Conservation (phyloP, 2,329 filamentous ascomycete genomes). For the Aureobasidium sp. region DNA sequence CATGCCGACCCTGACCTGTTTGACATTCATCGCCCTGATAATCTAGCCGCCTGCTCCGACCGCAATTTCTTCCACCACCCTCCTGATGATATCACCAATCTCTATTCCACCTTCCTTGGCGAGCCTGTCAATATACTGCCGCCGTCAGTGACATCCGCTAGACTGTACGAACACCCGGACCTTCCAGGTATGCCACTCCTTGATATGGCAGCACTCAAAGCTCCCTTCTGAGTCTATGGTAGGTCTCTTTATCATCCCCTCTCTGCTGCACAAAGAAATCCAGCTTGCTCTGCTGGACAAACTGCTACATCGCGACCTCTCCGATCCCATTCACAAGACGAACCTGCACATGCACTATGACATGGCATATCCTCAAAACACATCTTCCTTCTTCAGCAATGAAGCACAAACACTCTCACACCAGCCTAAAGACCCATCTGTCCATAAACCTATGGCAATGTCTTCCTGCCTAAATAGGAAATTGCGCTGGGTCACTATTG, state of each 20-base stretch:
- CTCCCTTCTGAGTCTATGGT: slow-evolving; percentile 15
- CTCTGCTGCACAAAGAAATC: slow-evolving; percentile 58
- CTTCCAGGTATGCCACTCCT: slow-evolving; percentile 54
- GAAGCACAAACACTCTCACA: slow-evolving; percentile 23
- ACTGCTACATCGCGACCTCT: slow-evolving; percentile 70
- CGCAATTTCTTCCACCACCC: slow-evolving; percentile 16
- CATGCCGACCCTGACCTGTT: slow-evolving; percentile 45
- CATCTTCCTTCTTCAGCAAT: slow-evolving; percentile 49
- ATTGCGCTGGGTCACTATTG: slow-evolving; percentile 88
- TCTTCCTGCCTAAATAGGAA: slow-evolving; percentile 66
- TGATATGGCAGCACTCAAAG: background rate
- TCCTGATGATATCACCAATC: slow-evolving; percentile 37
- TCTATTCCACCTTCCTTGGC: slow-evolving; percentile 21
- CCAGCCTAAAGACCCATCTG: slow-evolving; percentile 56
- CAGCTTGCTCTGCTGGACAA: slow-evolving; percentile 64
- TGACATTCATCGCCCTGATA: slow-evolving; percentile 24
- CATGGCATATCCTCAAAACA: slow-evolving; percentile 50
- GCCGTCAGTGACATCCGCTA: background rate
- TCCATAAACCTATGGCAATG: slow-evolving; percentile 68
- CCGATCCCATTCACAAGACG: slow-evolving; percentile 65
- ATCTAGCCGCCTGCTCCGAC: slow-evolving; percentile 20
- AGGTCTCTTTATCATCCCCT: slow-evolving; percentile 71
- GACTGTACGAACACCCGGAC: slow-evolving; percentile 50
- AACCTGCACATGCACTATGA: slow-evolving; percentile 83
- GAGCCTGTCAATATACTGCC: background rate